phyloP scores from a whole-genome alignment of 768 basidiomycete species.

The Tricholoma matsutake region DNA sequence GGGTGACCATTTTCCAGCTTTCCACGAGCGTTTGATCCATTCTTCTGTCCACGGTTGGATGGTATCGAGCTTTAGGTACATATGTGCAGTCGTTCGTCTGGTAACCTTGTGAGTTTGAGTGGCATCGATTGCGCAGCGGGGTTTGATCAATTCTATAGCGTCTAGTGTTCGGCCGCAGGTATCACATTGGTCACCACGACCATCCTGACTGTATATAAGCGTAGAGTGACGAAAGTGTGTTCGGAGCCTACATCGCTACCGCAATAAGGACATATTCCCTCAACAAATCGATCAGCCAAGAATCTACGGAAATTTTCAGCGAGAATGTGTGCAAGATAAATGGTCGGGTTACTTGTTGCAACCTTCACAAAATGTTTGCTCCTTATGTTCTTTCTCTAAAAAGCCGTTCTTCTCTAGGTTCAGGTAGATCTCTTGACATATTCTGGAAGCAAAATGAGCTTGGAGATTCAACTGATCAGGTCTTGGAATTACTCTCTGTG shows the following conservation, averaged over 20 bases:
- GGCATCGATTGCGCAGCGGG: conserved; percentile 87
- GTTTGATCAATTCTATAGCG: conserved; percentile 89
- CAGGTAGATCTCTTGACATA: conserved; percentile 85
- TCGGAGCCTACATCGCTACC: conserved; percentile 62
- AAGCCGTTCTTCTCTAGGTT: conserved; percentile 77
- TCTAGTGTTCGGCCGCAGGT: conserved; percentile 89
- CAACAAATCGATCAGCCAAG: conserved; percentile 95
- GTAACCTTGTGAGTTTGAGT: conserved; percentile 68
- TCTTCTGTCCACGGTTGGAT: conserved; percentile 82
- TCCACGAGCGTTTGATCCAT: conserved; percentile 82
- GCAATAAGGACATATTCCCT: conserved; percentile 97
- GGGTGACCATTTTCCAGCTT: conserved; percentile 86
- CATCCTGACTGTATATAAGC: conserved; percentile 54
- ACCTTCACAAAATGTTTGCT: conserved; percentile 94
- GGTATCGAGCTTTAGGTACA: conserved; percentile 84
- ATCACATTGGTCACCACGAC: conserved; percentile 98
- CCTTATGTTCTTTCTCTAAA: conserved; percentile 80
- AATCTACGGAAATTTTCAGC: conserved; percentile 50
- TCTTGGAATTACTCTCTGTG: conserved; percentile 74
- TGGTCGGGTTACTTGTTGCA: conserved; percentile 64
- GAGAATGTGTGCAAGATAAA: not conserved
- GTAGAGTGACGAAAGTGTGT: not conserved
- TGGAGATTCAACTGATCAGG: not conserved
- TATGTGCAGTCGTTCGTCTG: conserved; percentile 78
- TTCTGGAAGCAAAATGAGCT: conserved; percentile 42